Conservation (phyloP, 139 green algal species). For the Chlamydomonas sp. region DNA sequence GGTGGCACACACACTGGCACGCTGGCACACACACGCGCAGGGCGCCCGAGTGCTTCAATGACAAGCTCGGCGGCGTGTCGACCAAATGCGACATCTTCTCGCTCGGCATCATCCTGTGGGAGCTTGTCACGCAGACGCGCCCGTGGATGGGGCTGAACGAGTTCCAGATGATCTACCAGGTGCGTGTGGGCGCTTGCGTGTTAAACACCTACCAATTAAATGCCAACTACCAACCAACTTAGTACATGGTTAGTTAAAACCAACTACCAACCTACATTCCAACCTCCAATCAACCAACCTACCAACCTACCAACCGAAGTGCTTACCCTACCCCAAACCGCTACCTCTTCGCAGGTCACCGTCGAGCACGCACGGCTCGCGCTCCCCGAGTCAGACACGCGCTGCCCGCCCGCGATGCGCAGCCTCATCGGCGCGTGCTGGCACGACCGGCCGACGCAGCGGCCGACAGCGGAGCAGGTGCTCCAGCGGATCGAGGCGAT, state of each 20-base stretch:
- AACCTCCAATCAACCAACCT: too few species aligned
- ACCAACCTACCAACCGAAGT: too few species aligned
- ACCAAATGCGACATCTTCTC: conserved; percentile 43
- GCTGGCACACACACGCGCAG: conserved; percentile 16
- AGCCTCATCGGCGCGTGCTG: conserved; percentile 21
- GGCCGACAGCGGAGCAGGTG: conserved; percentile 12
- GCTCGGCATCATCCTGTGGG: conserved; percentile 25
- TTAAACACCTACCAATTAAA: too few species aligned
- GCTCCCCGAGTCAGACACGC: conserved; percentile 14
- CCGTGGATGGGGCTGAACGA: conserved; percentile 12
- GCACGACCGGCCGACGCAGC: conserved; percentile 10
- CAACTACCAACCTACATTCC: too few species aligned
- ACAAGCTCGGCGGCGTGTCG: conserved; percentile 25
- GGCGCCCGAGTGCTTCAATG: conserved; percentile 36
- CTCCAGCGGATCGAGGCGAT: too few species aligned
- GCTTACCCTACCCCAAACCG: too few species aligned
- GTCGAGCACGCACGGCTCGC: conserved; percentile 12
- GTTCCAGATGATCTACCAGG: conserved; percentile 21
- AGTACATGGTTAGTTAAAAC: too few species aligned
- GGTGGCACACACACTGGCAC: too few species aligned
- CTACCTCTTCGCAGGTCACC: too few species aligned
- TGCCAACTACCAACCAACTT: too few species aligned
- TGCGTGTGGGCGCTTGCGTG: too few species aligned
- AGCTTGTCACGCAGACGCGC: conserved; percentile 11
- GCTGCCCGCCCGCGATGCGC: conserved; percentile 20